Evolutionary conservation across 1,139 yeast species (phyloP), one percentile per base, ranked within the genome.

Genomic region (Hanseniaspora gamundiae): DNA sequence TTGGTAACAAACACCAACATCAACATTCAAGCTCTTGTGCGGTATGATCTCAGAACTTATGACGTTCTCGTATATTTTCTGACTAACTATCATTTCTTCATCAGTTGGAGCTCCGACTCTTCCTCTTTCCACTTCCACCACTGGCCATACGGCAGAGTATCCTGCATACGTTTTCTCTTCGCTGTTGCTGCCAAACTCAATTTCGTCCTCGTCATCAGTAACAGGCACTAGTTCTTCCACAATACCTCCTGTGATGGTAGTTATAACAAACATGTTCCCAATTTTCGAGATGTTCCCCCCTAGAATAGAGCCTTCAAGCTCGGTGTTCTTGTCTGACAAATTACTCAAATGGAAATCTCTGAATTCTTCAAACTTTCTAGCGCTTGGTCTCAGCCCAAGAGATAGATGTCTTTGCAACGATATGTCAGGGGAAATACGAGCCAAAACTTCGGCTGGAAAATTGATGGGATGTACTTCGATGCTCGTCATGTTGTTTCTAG

Each of bases 21-120:
- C 56, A 26, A 56, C 56, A 6, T 58, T 62, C 27, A 80, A 61
- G 5, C 76, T 60, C 8, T 64, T 58, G 40, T 65, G 62, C 3
- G 74, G 67, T 27, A 83, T 61, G 17, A 80, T 49, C 42, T 74
- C 74, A 17, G 80, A 70, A 51, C 75, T 78, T 45, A 74, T 61
- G 14, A 81, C 57, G 3, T 70, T 62, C 52, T 84, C 85, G 54
- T 75, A 77, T 28, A 85, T 56, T 47, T 69, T 68, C 59, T 85
- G 94, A 3, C 94, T 76, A 29, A 84, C 57, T 27, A 75, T 77
- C 83, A 85, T 86, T 61, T 88, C 96, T 63, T 88, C 96, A 52
- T 80, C 87, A 1, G 93, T 79, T 20, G 96, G 96, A 2, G 91
- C 86, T 30, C 87, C 85, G 5, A 66, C 67, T 45, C 86, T 69